Base-by-base conservation (phyloP, 2,329 filamentous ascomycete species). In the Colletotrichum camelliae region DNA sequence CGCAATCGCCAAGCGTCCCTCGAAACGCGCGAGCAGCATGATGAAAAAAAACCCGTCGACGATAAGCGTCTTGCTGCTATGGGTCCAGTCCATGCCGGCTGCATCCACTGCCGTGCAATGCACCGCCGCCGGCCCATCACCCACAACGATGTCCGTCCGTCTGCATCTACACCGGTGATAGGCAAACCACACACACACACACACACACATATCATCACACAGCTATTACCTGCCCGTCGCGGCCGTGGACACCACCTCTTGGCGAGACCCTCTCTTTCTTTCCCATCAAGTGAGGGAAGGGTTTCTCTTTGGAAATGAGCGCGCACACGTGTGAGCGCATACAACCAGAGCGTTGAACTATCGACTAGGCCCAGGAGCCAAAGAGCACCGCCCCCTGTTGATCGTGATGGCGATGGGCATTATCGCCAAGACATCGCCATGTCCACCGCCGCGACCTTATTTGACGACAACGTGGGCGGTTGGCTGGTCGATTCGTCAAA, bases 1-100 rank as follows among this genome's bases (percentile, higher is more conserved):
- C 71, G 58, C 64, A 60, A 75, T 67, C 72, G 72, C 72, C 72
- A 75, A 75, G 72, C 37, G 68, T n/a, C 61, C 72, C 37, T 75
- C 68, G 72, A 75, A 67, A 72, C 72, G 55, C 61, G 68, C 55
- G 29, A 24, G 58, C 58, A 31, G 58, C 12, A 33, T 21, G 58
- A 61, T 18, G 7, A 31, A 21, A 18, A 60, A 31, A 27, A 48
- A 67, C 48, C 31, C 18, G 29, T 70, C 43, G 29, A 72, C 61
- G 72, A 75, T 67, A 55, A 75, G 52, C 68, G 67, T 67, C 52
- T 33, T 61, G 24, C 4, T 64, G 67, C 48, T 52, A 52, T 21
- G 43, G 43, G 43, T 52, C 43, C 43, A 21, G 43, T 6, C 43
- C 43, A 0, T 52, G n/a, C 68, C 61, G 68, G 61, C 68, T 67